Conservation (phyloP, 108 stramenopile species). For the Stephanodiscus triporus region DNA sequence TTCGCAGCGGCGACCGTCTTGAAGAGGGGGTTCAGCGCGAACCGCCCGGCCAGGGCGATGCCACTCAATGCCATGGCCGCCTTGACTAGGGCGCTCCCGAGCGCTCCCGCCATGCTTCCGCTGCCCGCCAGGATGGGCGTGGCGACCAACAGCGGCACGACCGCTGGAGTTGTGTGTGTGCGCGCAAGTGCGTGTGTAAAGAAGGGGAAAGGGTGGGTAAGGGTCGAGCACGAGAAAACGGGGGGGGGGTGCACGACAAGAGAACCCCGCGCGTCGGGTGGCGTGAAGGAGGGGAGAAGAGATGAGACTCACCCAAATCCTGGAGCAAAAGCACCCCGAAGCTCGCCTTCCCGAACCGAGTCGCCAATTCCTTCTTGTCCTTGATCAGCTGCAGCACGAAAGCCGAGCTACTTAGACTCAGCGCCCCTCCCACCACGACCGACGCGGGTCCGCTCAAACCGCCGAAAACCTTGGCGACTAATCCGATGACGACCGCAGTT, state of each 20-base stretch:
- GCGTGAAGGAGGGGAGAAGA: too few relatives aligned
- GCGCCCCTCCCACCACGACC: slow-evolving; percentile 89
- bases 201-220: not conserved
- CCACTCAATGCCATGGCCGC: slow-evolving; percentile 85
- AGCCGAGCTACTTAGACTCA: slow-evolving; percentile 90
- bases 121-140: slow-evolving; percentile 92
- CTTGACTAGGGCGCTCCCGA: slow-evolving; percentile 86
- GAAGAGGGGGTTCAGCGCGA: slow-evolving; percentile 89
- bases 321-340: slow-evolving; percentile 94
- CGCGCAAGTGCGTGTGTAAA: too few relatives aligned
- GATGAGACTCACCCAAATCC: slow-evolving; percentile 58
- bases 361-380: slow-evolving; percentile 93
- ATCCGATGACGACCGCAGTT: slow-evolving; percentile 62
- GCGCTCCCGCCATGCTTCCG: slow-evolving; percentile 83
- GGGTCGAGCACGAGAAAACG: not conserved
- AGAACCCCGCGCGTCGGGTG: too few relatives aligned
- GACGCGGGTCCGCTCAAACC: slow-evolving; percentile 76
- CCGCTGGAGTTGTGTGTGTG: slow-evolving; percentile 45
- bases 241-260: too few relatives aligned
- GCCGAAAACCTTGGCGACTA: slow-evolving; percentile 65
- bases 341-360: slow-evolving; percentile 91
- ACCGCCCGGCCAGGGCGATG: slow-evolving; percentile 86
- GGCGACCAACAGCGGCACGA: slow-evolving; percentile 94
- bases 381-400: slow-evolving; percentile 96
- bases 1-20: slow-evolving; percentile 80